These are phyloP conservation scores for Neoscytalidium dimidiatum DNA, from an alignment of 2,329 filamentous ascomycete species.

Conservation along the genomic window DNA sequence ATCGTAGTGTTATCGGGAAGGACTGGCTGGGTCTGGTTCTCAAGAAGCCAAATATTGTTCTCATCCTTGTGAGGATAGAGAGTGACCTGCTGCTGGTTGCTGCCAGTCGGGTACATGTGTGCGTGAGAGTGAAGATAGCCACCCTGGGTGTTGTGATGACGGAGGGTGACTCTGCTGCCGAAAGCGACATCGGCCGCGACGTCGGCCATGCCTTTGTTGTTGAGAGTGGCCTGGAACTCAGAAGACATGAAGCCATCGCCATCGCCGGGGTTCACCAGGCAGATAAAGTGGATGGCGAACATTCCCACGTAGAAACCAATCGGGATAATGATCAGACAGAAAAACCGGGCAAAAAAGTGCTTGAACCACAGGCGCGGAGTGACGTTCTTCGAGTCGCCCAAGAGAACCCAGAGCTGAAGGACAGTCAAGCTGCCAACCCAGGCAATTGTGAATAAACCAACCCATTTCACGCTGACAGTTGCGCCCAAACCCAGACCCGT, in stretches of 20 bases:
- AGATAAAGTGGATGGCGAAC: conserved; percentile 96
- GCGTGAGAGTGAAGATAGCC: conserved; percentile 96
- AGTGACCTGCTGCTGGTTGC: conserved; percentile 98
- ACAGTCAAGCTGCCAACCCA: conserved; percentile 93
- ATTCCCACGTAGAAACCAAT: conserved; percentile 90
- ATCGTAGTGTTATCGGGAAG: conserved; percentile 74
- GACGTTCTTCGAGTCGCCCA: conserved; percentile 85
- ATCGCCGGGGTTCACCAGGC: conserved; percentile 90
- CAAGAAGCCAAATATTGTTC: conserved; percentile 91
- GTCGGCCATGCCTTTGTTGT: conserved; percentile 94
- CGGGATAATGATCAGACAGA: conserved; percentile 90
- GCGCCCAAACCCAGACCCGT: conserved; percentile 86
- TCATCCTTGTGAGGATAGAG: conserved; percentile 99
- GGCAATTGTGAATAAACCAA: conserved; percentile 96
- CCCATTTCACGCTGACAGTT: conserved; percentile 97
- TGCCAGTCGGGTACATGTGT: conserved; percentile 96
- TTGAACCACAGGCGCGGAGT: conserved; percentile 86
- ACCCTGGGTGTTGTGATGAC: conserved; percentile 96
- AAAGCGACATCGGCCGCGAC: conserved; percentile 89
- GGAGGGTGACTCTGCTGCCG: conserved; percentile 81
- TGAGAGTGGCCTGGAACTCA: conserved; percentile 96
- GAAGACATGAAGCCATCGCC: conserved; percentile 99
- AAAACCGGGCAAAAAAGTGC: conserved; percentile 86
- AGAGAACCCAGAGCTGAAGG: conserved; percentile 90
- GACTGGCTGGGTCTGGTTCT: conserved; percentile 94